A percentile compares a stretch with the other conserved stretches of the same genome.
Conservation (phyloP, 768 basidiomycete genomes). For the Hydnomerulius pinastri region DNA sequence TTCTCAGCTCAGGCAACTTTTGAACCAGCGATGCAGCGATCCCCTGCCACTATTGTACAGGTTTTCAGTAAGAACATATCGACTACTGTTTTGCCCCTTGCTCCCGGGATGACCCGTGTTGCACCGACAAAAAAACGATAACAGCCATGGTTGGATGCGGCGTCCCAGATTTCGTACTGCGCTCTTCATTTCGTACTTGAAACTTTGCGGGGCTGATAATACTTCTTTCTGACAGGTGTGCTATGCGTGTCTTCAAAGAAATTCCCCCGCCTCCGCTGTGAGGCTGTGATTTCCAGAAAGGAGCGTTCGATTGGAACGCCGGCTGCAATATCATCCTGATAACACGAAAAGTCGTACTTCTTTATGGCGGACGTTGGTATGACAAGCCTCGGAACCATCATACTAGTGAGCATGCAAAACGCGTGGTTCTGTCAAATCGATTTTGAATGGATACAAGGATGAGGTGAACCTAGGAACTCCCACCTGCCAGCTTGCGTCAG, state of each 20-base stretch:
- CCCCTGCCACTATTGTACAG: no score
- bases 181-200: no score
- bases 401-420: constrained; percentile 20
- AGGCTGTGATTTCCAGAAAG: constrained; percentile 4
- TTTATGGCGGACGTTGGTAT: constrained; percentile 14
- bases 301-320: constrained; percentile 1
- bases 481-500: neutral
- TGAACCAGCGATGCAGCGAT: no score
- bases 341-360: no score
- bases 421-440: neutral
- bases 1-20: no score
- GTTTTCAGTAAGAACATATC: no score
- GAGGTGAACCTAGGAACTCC: constrained; percentile 3
- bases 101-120: no score
- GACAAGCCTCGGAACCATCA: constrained; percentile 17
- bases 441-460: neutral
- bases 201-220: neutral
- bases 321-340: no score
- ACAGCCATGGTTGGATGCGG: no score
- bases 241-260: neutral
- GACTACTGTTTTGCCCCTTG: no score
- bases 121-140: no score
- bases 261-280: neutral
- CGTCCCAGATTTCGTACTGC: no score
- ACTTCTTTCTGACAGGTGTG: neutral